Evolutionary conservation across 768 basidiomycete genomes (phyloP).

Genomic region (Mycena pura): DNA sequence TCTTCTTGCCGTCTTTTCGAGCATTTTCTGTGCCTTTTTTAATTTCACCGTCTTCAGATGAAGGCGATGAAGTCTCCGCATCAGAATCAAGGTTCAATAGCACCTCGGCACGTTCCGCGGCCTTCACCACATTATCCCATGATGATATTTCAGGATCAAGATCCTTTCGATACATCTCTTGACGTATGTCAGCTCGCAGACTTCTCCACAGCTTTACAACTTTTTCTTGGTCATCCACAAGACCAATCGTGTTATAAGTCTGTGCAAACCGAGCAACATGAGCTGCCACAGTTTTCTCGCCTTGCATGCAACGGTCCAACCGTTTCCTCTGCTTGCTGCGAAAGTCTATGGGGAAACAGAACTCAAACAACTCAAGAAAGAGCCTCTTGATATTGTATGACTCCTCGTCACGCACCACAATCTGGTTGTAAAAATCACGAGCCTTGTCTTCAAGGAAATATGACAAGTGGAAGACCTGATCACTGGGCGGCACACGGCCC

Average conservation of each 20-base stretch:
- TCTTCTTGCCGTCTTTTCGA: background rate
- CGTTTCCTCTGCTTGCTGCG: slow-evolving; percentile 4
- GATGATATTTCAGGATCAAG: slow-evolving; percentile 23
- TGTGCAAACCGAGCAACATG: slow-evolving; percentile 35
- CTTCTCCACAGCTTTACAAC: too few species aligned
- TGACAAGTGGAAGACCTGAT: slow-evolving; percentile 31
- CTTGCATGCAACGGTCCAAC: slow-evolving; percentile 5
- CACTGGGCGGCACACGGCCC: slow-evolving; percentile 15
- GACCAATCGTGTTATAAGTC: slow-evolving; percentile 31
- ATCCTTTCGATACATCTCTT: too few species aligned
- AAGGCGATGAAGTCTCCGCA: background rate
- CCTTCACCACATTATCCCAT: slow-evolving; percentile 30
- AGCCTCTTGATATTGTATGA: slow-evolving; percentile 37
- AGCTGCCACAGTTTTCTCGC: slow-evolving; percentile 21
- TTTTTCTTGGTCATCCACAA: slow-evolving; percentile 24
- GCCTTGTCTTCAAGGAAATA: slow-evolving; percentile 41
- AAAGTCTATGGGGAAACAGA: slow-evolving; percentile 44
- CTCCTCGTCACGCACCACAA: slow-evolving; percentile 32
- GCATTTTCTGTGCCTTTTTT: too few species aligned
- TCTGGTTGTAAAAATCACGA: slow-evolving; percentile 39
- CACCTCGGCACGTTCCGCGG: slow-evolving; percentile 41
- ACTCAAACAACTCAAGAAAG: slow-evolving; percentile 41
- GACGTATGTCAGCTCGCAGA: too few species aligned
- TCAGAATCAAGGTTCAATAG: slow-evolving; percentile 21
- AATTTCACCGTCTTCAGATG: background rate